phyloP scores from a whole-genome alignment of 2,329 filamentous ascomycete species.

The Fusarium sp. region DNA sequence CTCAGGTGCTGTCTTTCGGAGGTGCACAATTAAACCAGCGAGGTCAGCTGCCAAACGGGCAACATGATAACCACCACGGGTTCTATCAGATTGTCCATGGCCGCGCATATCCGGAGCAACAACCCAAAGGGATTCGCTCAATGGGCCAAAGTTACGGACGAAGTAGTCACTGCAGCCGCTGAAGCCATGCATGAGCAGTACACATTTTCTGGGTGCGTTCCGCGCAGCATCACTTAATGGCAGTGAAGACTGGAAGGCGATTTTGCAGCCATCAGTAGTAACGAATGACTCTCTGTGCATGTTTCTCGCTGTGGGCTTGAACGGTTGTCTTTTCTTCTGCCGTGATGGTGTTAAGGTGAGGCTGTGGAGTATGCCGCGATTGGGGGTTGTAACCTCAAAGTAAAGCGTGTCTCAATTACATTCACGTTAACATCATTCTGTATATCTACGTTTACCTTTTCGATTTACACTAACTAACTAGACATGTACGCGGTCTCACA shows the following conservation, averaged over 20 bases:
- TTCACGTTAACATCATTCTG: no score
- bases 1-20: constrained; percentile 31
- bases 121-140: constrained; percentile 40
- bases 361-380: constrained; percentile 7
- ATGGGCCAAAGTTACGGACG: constrained; percentile 32
- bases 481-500: no score
- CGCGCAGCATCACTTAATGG: constrained; percentile 21
- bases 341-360: neutral
- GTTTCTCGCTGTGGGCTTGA: neutral
- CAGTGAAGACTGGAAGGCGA: constrained; percentile 41
- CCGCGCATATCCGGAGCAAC: constrained; percentile 46
- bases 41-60: constrained; percentile 43
- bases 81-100: constrained; percentile 40
- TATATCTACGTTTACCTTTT: no score
- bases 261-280: constrained; percentile 42
- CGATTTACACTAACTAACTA: no score
- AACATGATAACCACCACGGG: constrained; percentile 43
- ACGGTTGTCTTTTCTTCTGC: neutral
- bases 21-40: constrained; percentile 31
- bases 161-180: constrained; percentile 47
- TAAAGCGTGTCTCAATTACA: neutral
- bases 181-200: constrained; percentile 46
- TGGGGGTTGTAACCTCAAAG: no score
- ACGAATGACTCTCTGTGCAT: constrained; percentile 37
- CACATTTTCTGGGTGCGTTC: constrained; percentile 27